phyloP scores from a whole-genome alignment of 164 flowering plant species.

The Cinnamomum chago region DNA sequence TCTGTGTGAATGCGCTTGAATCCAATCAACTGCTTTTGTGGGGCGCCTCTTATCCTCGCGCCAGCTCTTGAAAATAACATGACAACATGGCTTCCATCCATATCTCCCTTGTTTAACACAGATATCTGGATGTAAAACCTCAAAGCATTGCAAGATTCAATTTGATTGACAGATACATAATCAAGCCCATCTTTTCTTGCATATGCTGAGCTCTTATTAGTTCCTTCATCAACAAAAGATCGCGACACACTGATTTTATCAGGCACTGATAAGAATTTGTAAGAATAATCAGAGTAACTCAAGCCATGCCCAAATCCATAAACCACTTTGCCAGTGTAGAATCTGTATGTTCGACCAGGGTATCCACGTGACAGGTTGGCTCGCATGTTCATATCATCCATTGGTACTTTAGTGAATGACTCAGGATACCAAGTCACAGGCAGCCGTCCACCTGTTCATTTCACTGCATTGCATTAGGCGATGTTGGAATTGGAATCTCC shows the following conservation, averaged over 20 bases:
- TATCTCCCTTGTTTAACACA: constrained; percentile 59
- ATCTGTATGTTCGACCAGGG: constrained; percentile 90
- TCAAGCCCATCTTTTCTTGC: constrained; percentile 20
- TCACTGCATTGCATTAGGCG: constrained; percentile 2
- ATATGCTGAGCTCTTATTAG: constrained; percentile 13
- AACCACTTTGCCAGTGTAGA: constrained; percentile 61
- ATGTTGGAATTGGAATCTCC: not conserved
- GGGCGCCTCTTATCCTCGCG: constrained; percentile 37
- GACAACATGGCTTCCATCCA: constrained; percentile 73
- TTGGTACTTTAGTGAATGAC: constrained; percentile 66
- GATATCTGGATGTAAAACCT: constrained; percentile 46
- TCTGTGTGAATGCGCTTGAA: constrained; percentile 50
- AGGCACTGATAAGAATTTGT: constrained; percentile 57
- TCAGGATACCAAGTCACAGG: constrained; percentile 97
- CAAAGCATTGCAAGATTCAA: constrained; percentile 50
- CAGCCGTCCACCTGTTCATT: constrained; percentile 70
- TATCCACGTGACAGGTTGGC: constrained; percentile 64
- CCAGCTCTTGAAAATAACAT: constrained; percentile 51
- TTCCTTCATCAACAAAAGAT: constrained; percentile 10
- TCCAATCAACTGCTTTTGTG: constrained; percentile 67
- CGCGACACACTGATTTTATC: constrained; percentile 31
- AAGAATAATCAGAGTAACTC: constrained; percentile 59
- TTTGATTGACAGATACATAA: constrained; percentile 42
- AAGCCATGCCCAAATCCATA: constrained; percentile 77
- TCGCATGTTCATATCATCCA: constrained; percentile 91